Conservation (phyloP, 139 green algal genomes). For the Desmodesmus armatus region DNA sequence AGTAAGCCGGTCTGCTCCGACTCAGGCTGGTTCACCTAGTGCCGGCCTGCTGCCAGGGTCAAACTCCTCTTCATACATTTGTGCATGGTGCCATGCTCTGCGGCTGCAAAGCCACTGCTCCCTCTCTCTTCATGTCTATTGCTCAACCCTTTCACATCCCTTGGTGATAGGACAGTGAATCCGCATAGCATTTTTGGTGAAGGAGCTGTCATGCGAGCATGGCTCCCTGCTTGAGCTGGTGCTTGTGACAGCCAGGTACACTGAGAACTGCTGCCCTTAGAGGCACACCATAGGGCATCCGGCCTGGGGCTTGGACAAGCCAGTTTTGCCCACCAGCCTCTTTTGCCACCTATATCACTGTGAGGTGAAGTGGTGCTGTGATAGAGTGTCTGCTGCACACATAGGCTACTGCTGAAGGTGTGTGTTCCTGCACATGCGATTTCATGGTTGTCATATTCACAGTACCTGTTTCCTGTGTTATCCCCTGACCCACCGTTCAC, state of each 20-base stretch:
- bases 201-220: too few species aligned
- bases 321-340: too few species aligned
- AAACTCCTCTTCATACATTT: too few species aligned
- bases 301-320: too few species aligned
- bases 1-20: not conserved
- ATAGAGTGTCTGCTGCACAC: not conserved
- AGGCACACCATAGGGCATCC: too few species aligned
- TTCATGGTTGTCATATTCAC: not conserved
- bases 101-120: not conserved
- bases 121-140: not conserved
- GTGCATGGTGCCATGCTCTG: not conserved
- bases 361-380: not conserved
- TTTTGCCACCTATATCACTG: not conserved
- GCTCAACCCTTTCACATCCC: not conserved
- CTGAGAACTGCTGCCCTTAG: too few species aligned
- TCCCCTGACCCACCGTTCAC: not conserved
- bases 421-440: not conserved
- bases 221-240: too few species aligned
- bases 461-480: not conserved
- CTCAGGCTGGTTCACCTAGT: not conserved
- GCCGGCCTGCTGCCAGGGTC: too few species aligned
- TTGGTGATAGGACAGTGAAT: too few species aligned
- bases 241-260: too few species aligned
- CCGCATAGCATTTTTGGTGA: too few species aligned
- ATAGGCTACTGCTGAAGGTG: not conserved